Conservation (phyloP, 1,139 yeast species). For the Starmera stellimalicola region DNA sequence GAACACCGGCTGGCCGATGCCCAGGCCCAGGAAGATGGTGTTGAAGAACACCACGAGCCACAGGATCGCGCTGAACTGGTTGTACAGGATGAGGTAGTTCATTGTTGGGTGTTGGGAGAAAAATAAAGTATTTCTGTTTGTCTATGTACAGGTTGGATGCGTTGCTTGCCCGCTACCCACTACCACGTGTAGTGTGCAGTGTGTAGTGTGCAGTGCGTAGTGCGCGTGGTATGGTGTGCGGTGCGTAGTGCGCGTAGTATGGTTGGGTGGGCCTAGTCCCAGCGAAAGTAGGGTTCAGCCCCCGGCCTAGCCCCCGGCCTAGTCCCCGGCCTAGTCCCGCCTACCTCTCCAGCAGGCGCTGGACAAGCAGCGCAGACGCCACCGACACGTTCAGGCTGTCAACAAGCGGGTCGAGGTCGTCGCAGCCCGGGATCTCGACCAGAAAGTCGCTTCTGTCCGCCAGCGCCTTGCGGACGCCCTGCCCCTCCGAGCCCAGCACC, state of each 20-base stretch:
- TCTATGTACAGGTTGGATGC: no score
- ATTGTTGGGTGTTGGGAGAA: not conserved
- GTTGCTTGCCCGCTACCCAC: no score
- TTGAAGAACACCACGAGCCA: constrained; percentile 57
- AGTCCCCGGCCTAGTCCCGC: no score
- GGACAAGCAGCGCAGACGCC: constrained; percentile 73
- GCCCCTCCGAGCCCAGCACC: constrained; percentile 80
- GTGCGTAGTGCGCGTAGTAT: no score
- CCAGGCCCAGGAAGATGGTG: constrained; percentile 29
- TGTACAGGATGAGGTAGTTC: constrained; percentile 35
- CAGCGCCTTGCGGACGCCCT: constrained; percentile 65
- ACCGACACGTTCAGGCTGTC: constrained; percentile 88
- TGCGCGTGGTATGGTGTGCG: no score
- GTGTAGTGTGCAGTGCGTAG: no score
- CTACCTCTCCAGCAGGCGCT: no score
- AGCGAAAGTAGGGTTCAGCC: no score
- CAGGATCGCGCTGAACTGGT: constrained; percentile 52
- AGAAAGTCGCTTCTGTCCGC: constrained; percentile 54
- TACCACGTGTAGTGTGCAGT: no score
- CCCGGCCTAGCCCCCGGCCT: no score
- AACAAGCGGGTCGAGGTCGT: constrained; percentile 33
- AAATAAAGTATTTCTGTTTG: no score
- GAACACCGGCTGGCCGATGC: constrained; percentile 46
- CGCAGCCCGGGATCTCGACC: constrained; percentile 38
- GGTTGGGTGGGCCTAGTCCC: no score